Percentiles rank a stretch among this genome's conserved stretches.
phyloP scores from a whole-genome alignment of 2,329 filamentous ascomycete species.

The Botrytis aclada region DNA sequence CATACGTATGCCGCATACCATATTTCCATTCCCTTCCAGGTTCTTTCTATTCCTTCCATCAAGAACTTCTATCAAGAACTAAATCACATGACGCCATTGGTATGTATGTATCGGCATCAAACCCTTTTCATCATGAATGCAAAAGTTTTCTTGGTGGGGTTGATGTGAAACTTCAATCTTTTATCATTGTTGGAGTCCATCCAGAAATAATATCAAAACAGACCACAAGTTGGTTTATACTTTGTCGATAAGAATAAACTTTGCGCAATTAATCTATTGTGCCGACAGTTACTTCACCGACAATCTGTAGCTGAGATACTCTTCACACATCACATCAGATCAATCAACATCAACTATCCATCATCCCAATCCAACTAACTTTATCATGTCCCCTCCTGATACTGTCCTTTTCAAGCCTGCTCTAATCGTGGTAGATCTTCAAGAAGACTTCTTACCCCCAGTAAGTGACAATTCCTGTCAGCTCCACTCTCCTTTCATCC shows the following conservation, averaged over 20 bases:
- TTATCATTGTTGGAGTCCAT: background rate
- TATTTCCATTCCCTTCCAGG: background rate
- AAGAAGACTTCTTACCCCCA: conserved; percentile 92
- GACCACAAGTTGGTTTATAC: conserved; percentile 4
- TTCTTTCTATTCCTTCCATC: background rate
- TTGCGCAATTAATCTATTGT: background rate
- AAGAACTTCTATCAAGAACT: background rate
- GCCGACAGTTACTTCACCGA: background rate
- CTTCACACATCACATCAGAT: background rate
- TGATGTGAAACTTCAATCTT: background rate
- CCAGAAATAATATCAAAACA: background rate
- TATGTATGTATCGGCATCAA: background rate
- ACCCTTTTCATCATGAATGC: background rate
- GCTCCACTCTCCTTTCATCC: background rate
- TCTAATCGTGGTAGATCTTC: conserved; percentile 79
- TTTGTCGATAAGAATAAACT: background rate
- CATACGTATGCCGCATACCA: no score
- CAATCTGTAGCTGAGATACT: background rate
- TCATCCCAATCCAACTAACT: background rate
- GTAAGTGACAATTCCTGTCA: conserved; percentile 50
- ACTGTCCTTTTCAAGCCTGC: conserved; percentile 47
- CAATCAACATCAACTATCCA: background rate
- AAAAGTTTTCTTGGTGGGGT: conserved; percentile 3
- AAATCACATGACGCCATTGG: background rate
- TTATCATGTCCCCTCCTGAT: conserved; percentile 5